Conservation (phyloP, 164 flowering plant genomes). For the Stephania cephalantha region DNA sequence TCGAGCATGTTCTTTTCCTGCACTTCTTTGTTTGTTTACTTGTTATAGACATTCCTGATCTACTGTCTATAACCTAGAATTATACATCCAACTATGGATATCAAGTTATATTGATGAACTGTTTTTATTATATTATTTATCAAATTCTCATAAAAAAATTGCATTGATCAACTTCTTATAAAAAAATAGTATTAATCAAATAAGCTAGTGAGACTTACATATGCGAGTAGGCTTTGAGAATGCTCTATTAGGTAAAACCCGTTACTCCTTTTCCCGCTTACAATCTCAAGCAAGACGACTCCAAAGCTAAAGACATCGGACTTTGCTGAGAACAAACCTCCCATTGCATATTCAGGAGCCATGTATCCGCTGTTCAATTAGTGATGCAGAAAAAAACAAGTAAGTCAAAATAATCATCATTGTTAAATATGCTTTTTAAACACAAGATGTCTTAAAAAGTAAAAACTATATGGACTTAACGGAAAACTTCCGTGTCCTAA, state of each 20-base stretch:
- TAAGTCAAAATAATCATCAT: background rate
- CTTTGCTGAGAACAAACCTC: constrained; percentile 23
- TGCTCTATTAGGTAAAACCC: constrained; percentile 1
- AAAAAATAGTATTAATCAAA: background rate
- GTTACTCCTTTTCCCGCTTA: constrained; percentile 22
- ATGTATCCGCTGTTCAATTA: constrained; percentile 22
- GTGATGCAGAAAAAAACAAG: background rate
- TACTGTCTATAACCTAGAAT: too few relatives aligned
- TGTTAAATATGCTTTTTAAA: background rate
- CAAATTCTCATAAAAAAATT: too few relatives aligned
- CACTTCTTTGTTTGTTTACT: too few relatives aligned
- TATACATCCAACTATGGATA: too few relatives aligned
- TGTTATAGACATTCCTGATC: too few relatives aligned
- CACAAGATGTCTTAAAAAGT: too few relatives aligned
- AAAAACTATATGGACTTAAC: too few relatives aligned
- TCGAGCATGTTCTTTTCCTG: background rate
- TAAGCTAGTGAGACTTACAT: constrained; percentile 14
- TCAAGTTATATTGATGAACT: too few relatives aligned
- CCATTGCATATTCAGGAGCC: constrained; percentile 29
- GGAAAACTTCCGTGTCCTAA: too few relatives aligned
- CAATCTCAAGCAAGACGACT: constrained; percentile 22
- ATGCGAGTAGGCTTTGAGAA: constrained; percentile 11
- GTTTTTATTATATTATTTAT: too few relatives aligned
- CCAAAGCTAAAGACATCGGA: constrained; percentile 30
- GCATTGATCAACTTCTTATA: too few relatives aligned